Evolutionary conservation across 805 yeast species (phyloP).

Genomic region (Dipodascus albidus): DNA sequence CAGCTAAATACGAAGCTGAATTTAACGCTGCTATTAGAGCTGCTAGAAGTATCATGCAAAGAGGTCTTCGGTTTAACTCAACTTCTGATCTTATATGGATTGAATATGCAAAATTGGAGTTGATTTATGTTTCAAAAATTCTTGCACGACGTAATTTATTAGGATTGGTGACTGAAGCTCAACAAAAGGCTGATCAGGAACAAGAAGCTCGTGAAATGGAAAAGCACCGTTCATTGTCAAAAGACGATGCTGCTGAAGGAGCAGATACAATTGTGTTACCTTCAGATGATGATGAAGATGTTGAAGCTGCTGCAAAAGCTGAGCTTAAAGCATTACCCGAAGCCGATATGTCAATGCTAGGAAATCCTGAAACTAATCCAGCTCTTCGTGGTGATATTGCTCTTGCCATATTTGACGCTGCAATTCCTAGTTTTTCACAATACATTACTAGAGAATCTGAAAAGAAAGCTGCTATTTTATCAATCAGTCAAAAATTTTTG

Average conservation of each 20-base stretch:
- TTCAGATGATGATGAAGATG: slow-evolving; percentile 25
- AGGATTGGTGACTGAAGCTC: slow-evolving; percentile 60
- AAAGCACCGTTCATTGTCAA: slow-evolving; percentile 17
- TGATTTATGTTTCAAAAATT: slow-evolving; percentile 73
- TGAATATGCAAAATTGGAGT: slow-evolving; percentile 79
- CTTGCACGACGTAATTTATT: slow-evolving; percentile 73
- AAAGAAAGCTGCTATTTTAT: slow-evolving; percentile 20
- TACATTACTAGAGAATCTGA: slow-evolving; percentile 23
- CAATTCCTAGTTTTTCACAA: slow-evolving; percentile 37
- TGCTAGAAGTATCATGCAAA: slow-evolving; percentile 76
- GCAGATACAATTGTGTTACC: slow-evolving; percentile 21
- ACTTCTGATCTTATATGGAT: slow-evolving; percentile 67
- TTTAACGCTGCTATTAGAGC: slow-evolving; percentile 79
- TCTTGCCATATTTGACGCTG: slow-evolving; percentile 56
- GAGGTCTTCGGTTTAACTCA: slow-evolving; percentile 73
- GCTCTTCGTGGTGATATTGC: slow-evolving; percentile 68
- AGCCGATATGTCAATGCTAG: slow-evolving; percentile 74
- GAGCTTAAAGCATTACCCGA: slow-evolving; percentile 67
- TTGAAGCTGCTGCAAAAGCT: slow-evolving; percentile 42
- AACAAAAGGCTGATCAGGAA: slow-evolving; percentile 35
- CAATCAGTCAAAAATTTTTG: slow-evolving; percentile 37
- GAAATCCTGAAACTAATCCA: slow-evolving; percentile 74
- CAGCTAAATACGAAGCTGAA: slow-evolving; percentile 90
- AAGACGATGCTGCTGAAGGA: slow-evolving; percentile 16
- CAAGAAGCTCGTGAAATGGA: not conserved